Evolutionary conservation across 805 yeast genomes (phyloP).

Genomic region (Candida awuae): DNA sequence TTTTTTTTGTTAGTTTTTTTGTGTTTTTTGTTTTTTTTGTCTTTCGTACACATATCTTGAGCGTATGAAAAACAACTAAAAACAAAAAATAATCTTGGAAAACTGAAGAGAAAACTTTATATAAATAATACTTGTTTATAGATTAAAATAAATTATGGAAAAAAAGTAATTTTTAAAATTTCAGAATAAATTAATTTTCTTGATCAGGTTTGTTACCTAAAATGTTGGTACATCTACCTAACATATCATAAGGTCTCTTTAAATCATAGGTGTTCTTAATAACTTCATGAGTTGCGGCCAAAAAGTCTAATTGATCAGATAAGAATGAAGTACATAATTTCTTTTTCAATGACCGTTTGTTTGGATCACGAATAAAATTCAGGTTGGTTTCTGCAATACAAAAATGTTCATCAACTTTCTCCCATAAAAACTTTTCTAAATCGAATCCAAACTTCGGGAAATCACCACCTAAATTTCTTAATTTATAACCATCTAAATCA

Average conservation of each 20-base stretch:
- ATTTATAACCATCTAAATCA: slow-evolving; percentile 5
- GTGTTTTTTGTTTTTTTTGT: background rate
- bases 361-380: slow-evolving; percentile 7
- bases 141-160: background rate
- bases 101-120: background rate
- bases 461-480: slow-evolving; percentile 17
- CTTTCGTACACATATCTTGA: background rate
- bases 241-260: background rate
- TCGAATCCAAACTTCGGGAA: slow-evolving; percentile 12
- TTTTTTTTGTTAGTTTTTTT: background rate
- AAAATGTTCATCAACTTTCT: slow-evolving; percentile 13
- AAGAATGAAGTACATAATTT: background rate
- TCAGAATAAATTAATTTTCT: background rate
- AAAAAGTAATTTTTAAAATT: background rate
- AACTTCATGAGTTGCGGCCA: background rate
- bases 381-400: slow-evolving; percentile 12
- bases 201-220: background rate
- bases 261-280: background rate
- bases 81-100: background rate
- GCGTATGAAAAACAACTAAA: background rate
- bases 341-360: background rate
- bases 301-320: background rate
- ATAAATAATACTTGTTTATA: background rate
- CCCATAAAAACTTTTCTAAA: slow-evolving; percentile 18
- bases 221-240: background rate